These are phyloP conservation scores for Cladosporium velox DNA, from an alignment of 2,329 filamentous ascomycete genomes.

Conservation along the genomic window DNA sequence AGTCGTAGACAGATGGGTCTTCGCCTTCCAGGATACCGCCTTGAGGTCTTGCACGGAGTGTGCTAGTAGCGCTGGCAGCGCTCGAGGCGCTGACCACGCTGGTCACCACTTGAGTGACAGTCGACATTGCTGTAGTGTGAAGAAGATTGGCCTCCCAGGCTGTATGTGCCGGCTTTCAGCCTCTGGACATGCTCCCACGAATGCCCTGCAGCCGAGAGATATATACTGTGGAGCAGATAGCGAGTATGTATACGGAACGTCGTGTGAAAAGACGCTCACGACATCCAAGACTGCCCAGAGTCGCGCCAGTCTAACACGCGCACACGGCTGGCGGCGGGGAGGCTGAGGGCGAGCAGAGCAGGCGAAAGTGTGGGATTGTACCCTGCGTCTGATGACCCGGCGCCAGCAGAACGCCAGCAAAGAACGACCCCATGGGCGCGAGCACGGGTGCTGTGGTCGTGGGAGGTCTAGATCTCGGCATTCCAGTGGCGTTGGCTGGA, in stretches of 20 bases:
- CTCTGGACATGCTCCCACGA: neutral
- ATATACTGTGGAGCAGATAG: neutral
- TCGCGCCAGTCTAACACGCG: constrained; percentile 3
- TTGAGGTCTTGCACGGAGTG: constrained; percentile 52
- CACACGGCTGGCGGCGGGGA: constrained; percentile 15
- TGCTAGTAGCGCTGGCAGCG: constrained; percentile 32
- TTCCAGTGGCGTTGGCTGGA: constrained; percentile 10
- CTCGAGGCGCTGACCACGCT: constrained; percentile 16
- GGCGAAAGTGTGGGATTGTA: constrained; percentile 4
- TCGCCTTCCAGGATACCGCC: constrained; percentile 71
- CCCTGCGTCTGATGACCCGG: constrained; percentile 14
- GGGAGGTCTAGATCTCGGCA: constrained; percentile 10
- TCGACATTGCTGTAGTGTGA: constrained; percentile 12
- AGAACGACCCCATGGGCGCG: constrained; percentile 13
- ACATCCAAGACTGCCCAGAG: constrained; percentile 18
- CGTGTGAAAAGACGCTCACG: constrained; percentile 11
- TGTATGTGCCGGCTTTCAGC: neutral
- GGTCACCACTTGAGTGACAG: constrained; percentile 14
- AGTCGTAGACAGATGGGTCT: constrained; percentile 68
- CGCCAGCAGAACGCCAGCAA: constrained; percentile 4
- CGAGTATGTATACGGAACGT: neutral
- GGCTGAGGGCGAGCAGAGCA: constrained; percentile 8
- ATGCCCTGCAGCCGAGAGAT: neutral
- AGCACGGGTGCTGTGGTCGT: constrained; percentile 2
- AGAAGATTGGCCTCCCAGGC: neutral